These are phyloP conservation scores for Coriaria nepalensis DNA, from an alignment of 306 rosid genomes.

Conservation along the genomic window DNA sequence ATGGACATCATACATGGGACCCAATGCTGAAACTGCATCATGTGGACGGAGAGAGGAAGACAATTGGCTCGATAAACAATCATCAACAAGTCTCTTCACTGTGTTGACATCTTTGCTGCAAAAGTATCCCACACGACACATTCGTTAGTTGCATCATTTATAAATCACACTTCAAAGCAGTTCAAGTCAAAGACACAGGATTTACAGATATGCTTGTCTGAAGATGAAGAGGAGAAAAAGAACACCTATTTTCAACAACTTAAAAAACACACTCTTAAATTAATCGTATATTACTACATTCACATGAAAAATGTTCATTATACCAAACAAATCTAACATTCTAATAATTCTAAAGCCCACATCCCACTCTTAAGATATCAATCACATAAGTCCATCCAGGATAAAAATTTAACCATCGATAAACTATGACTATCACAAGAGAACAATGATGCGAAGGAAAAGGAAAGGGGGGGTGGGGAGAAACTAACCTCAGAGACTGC, in stretches of 20 bases:
- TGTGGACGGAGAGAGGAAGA: constrained; percentile 95
- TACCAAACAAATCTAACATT: background rate
- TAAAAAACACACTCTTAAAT: no score
- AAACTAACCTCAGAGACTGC: constrained; percentile 89
- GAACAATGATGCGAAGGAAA: constrained; percentile 6
- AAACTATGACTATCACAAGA: background rate
- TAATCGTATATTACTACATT: no score
- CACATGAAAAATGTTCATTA: background rate
- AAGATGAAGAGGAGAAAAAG: no score
- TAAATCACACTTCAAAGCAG: background rate
- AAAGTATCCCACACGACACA: constrained; percentile 9
- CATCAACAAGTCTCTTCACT: constrained; percentile 90
- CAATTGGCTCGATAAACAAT: constrained; percentile 66
- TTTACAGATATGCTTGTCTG: background rate
- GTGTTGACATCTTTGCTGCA: constrained; percentile 95
- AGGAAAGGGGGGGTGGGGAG: background rate
- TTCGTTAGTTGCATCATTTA: background rate
- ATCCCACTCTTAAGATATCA: no score
- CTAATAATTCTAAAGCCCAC: background rate
- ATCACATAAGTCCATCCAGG: no score
- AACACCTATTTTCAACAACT: no score
- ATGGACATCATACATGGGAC: constrained; percentile 97
- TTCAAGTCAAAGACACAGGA: background rate
- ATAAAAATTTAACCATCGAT: background rate
- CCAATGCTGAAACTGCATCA: constrained; percentile 98